phyloP scores from a whole-genome alignment of 2,329 filamentous ascomycete genomes.

The Capronia coronata region DNA sequence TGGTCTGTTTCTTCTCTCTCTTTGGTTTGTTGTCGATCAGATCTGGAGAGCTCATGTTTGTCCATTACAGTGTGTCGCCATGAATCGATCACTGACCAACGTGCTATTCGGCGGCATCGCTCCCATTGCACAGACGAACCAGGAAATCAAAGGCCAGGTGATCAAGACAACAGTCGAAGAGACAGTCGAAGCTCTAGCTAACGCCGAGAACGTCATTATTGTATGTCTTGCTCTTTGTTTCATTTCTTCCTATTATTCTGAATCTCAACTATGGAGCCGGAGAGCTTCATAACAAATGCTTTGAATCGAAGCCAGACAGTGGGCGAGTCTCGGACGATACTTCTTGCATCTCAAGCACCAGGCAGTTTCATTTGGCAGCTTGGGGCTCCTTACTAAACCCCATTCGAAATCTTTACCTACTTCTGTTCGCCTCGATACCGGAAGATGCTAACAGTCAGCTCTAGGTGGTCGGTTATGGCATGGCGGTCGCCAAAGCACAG shows the following conservation, averaged over 20 bases:
- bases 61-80: constrained; percentile 59
- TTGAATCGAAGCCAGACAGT: too few species aligned
- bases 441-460: background rate
- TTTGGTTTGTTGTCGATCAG: background rate
- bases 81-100: constrained; percentile 86
- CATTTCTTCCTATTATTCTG: background rate
- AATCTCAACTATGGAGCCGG: too few species aligned
- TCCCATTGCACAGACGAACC: constrained; percentile 53
- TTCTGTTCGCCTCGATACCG: constrained; percentile 4
- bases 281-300: too few species aligned
- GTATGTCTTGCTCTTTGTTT: constrained; percentile 11
- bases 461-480: constrained; percentile 73
- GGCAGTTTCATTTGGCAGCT: too few species aligned
- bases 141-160: constrained; percentile 72
- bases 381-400: too few species aligned
- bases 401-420: too few species aligned
- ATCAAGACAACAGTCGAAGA: constrained; percentile 75
- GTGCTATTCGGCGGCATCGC: constrained; percentile 80
- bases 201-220: constrained; percentile 79
- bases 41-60: background rate
- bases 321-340: too few species aligned
- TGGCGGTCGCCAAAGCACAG: constrained; percentile 90
- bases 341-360: too few species aligned
- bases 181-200: constrained; percentile 65
- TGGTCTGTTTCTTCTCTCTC: constrained; percentile 32